Evolutionary conservation across 2,329 filamentous ascomycete species (phyloP), one percentile per base, ranked within the genome.

Genomic region (Myriosclerotinia curreyana): DNA sequence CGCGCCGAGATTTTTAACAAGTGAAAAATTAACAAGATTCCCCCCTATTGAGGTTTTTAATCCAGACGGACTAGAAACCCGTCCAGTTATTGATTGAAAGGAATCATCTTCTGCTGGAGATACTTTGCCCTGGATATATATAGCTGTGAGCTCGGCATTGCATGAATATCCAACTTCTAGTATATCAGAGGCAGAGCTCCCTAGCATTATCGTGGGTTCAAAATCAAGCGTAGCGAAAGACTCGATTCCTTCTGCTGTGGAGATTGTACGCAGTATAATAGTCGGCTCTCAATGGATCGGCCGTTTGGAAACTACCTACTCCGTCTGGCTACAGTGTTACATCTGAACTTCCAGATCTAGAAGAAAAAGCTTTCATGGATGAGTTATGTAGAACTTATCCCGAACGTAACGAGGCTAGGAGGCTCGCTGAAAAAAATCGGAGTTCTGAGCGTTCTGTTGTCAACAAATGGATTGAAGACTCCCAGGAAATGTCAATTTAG

Each of bases 1-100:
- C 28, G 54, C 20, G 40, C 40, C 12, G 54, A 56, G 12, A 56
- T 56, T 25, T 56, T 56, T 34, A 40, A 40, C 6, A n/a, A 25
- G 12, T 46, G 40, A 40, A 56, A 34, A 15, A 46, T 46, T 14
- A 17, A 56, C 34, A 56, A 12, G 2, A 34, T 46, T 4, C 54
- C 54, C 54, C 11, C 40, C 40, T 9, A 56, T 56, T 9, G 28
- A 46, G 20, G 40, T 56, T 9, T 46, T 46, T 34, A 7, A 34
- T 3, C 40, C 54, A 11, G 40, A 56, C 46, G 54, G 54, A 34
- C 14, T 56, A 34, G 54, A 56, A 44, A 44, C 25, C 0, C 42
- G 25, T 46, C 40, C 54, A 22, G 2, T 56, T 22, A 34, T 44
- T 31, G 25, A 34, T 5, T 40, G 20, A 11, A 34, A 2, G 0